These are phyloP conservation scores for Psophocarpus tetragonolobus DNA, from an alignment of 306 rosid genomes.

Conservation along the genomic window DNA sequence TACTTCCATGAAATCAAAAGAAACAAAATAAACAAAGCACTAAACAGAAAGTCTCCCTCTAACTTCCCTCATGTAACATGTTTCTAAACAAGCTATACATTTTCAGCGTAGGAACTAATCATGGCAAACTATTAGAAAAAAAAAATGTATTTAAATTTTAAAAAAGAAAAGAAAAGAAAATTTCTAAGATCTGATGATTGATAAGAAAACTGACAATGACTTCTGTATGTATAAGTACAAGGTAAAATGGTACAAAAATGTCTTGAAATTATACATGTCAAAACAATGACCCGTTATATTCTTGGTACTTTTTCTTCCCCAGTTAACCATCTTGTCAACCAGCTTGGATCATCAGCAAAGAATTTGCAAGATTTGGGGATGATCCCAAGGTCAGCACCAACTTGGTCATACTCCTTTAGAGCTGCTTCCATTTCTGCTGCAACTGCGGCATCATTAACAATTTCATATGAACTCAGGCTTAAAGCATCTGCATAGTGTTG, in stretches of 20 bases:
- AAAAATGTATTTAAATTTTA: not conserved
- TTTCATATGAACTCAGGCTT: slow-evolving; percentile 54
- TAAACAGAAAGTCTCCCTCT: too few species aligned
- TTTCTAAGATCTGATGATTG: not conserved
- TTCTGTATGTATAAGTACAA: slow-evolving; percentile 5
- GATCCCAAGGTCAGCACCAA: slow-evolving; percentile 85
- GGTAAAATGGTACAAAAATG: slow-evolving; percentile 17
- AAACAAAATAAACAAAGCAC: too few species aligned
- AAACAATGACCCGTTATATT: slow-evolving; percentile 33
- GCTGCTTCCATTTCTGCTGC: slow-evolving; percentile 85
- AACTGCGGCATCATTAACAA: slow-evolving; percentile 50
- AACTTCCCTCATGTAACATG: too few species aligned
- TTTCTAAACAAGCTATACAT: too few species aligned
- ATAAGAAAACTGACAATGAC: slow-evolving; percentile 25
- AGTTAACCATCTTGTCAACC: slow-evolving; percentile 88
- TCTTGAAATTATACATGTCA: slow-evolving; percentile 16
- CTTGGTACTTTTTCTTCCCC: slow-evolving; percentile 74
- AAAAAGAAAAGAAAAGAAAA: not conserved
- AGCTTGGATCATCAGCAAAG: slow-evolving; percentile 78
- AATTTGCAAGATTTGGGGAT: slow-evolving; percentile 67
- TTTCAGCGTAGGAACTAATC: not conserved
- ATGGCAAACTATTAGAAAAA: not conserved
- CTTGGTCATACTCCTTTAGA: slow-evolving; percentile 71
- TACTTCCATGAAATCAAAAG: too few species aligned
- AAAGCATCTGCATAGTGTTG: slow-evolving; percentile 71